These are phyloP conservation scores for Coemansia sp. DNA, from an alignment of 192 early-diverging fungal genomes.

Conservation along the genomic window DNA sequence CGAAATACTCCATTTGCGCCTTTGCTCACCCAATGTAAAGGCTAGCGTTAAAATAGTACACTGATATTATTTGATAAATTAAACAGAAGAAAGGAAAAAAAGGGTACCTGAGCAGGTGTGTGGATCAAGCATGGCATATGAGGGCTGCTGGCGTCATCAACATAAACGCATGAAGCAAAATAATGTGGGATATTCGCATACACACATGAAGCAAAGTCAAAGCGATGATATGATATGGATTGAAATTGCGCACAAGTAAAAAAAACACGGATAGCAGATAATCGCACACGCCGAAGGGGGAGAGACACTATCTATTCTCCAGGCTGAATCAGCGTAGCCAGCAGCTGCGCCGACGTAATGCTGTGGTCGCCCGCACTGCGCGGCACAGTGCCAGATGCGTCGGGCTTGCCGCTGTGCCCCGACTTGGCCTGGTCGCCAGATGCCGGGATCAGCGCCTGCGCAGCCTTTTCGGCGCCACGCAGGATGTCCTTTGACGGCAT, in stretches of 20 bases:
- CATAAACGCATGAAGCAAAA: no score
- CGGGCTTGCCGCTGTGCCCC: neutral
- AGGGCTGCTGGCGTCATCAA: no score
- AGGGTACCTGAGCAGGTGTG: no score
- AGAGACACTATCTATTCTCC: neutral
- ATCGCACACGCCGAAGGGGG: neutral
- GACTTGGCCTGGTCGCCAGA: neutral
- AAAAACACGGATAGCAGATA: neutral
- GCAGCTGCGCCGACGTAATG: constrained; percentile 26
- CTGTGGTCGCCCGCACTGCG: constrained; percentile 18
- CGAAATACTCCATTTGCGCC: no score
- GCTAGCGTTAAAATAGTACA: no score
- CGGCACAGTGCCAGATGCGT: constrained; percentile 1
- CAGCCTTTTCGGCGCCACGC: constrained; percentile 28
- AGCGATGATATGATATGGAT: no score
- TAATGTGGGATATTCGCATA: no score
- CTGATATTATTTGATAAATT: no score
- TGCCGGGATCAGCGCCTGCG: constrained; percentile 30
- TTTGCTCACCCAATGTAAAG: no score
- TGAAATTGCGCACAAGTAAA: constrained; percentile 1
- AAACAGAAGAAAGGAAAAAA: no score
- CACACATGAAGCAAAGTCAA: no score
- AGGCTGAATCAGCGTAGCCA: constrained; percentile 15
- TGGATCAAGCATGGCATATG: no score
- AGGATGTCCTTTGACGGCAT: constrained; percentile 15